Percentiles rank a stretch among this genome's conserved stretches.
Evolutionary conservation across 202 grass and related monocot genomes (phyloP).

Genomic region (Eragrostis tef): DNA sequence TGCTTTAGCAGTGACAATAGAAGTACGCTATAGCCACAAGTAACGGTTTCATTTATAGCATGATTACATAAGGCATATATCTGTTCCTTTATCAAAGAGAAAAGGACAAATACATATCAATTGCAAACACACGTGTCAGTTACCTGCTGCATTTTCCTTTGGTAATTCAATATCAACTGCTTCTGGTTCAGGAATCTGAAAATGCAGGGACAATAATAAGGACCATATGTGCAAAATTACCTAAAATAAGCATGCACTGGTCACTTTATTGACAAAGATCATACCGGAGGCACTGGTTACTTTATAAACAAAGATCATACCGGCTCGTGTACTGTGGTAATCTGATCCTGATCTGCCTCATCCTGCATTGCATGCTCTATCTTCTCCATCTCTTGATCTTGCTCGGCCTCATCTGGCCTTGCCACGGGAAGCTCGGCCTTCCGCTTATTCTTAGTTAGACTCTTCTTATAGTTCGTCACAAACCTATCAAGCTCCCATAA

Average conservation of each 20-base stretch:
- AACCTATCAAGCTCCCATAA: conserved; percentile 89
- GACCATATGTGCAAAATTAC: neutral
- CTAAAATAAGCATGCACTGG: conserved; percentile 10
- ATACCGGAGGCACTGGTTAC: no score
- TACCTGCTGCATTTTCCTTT: conserved; percentile 61
- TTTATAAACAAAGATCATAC: no score
- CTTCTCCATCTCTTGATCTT: conserved; percentile 54
- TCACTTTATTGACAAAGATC: conserved; percentile 2
- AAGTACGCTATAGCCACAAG: conserved; percentile 22
- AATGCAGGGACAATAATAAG: conserved; percentile 35
- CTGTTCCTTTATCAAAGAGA: conserved; percentile 18
- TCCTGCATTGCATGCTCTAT: conserved; percentile 55
- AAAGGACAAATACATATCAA: conserved; percentile 20
- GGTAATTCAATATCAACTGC: conserved; percentile 48
- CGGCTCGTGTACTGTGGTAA: conserved; percentile 46
- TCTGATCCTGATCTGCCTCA: conserved; percentile 47
- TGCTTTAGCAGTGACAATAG: conserved; percentile 35
- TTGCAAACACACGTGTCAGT: conserved; percentile 6
- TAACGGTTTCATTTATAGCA: conserved; percentile 25
- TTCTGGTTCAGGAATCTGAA: conserved; percentile 60
- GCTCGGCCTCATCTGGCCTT: conserved; percentile 54
- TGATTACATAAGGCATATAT: conserved; percentile 2
- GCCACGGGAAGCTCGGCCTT: conserved; percentile 62
- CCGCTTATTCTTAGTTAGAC: conserved; percentile 76
- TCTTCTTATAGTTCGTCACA: conserved; percentile 81